These are phyloP conservation scores for Naganishia liquefaciens DNA, from an alignment of 1,284 basidiomycete species.

Conservation along the genomic window DNA sequence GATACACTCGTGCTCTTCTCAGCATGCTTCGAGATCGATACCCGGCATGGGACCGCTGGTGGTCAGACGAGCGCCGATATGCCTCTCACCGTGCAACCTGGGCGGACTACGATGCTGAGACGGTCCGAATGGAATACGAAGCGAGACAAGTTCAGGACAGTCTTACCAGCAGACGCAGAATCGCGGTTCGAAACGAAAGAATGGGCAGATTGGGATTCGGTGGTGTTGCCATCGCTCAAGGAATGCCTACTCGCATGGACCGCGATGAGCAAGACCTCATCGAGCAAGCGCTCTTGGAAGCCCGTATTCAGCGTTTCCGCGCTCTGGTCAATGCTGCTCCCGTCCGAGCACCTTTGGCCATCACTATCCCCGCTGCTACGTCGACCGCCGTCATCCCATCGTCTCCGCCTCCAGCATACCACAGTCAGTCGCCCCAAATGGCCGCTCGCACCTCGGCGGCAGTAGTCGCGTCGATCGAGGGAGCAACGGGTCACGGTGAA, in stretches of 20 bases:
- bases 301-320: conserved; percentile 14
- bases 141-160: conserved; percentile 5
- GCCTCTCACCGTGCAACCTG: conserved; percentile 1
- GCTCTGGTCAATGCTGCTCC: conserved; percentile 10
- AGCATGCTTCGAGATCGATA: conserved; percentile 17
- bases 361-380: neutral
- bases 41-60: conserved; percentile 24
- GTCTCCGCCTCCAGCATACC: conserved; percentile 18
- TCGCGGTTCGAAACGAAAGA: neutral
- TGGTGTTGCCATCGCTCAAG: conserved; percentile 7
- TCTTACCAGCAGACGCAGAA: neutral
- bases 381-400: conserved; percentile 1
- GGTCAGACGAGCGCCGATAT: conserved; percentile 16
- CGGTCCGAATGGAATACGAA: conserved; percentile 10
- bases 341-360: neutral
- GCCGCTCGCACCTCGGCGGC: neutral
- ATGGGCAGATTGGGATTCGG: conserved; percentile 11
- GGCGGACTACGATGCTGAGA: conserved; percentile 19
- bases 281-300: conserved; percentile 18
- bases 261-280: conserved; percentile 14
- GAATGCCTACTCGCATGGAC: conserved; percentile 14
- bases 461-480: neutral
- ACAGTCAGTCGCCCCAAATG: neutral
- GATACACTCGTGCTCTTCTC: conserved; percentile 21
- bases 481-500: neutral